These are phyloP conservation scores for Fragosphaeria purpurea DNA, from an alignment of 2,329 filamentous ascomycete species.

Conservation along the genomic window DNA sequence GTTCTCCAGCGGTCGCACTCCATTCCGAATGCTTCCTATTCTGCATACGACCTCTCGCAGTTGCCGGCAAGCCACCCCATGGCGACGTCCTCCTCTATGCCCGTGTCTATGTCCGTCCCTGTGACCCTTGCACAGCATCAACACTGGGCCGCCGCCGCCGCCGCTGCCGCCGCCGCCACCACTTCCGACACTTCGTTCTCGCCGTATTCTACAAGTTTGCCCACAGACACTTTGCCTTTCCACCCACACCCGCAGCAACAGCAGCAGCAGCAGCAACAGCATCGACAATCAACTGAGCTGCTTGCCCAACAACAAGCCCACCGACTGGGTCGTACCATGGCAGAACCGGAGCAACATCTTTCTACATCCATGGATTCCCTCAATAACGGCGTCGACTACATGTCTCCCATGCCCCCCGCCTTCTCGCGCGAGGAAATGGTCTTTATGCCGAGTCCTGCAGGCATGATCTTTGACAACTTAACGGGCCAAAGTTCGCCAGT, in stretches of 20 bases:
- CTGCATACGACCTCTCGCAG: slow-evolving; percentile 32
- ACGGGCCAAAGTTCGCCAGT: slow-evolving; percentile 41
- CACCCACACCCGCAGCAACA: slow-evolving; percentile 1
- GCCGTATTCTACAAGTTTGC: slow-evolving; percentile 8
- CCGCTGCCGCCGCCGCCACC: not conserved
- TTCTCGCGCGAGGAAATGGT: slow-evolving; percentile 45
- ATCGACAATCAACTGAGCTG: slow-evolving; percentile 1
- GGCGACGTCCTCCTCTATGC: slow-evolving; percentile 1
- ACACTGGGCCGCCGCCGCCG: slow-evolving; percentile 6
- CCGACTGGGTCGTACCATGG: slow-evolving; percentile 17
- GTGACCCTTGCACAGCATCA: slow-evolving; percentile 5
- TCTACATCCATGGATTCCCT: slow-evolving; percentile 49
- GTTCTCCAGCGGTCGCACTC: slow-evolving; percentile 30
- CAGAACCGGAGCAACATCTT: slow-evolving; percentile 29
- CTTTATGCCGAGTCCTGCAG: slow-evolving; percentile 44
- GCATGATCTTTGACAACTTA: slow-evolving; percentile 46
- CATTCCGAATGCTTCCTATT: slow-evolving; percentile 32
- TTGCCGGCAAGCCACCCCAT: slow-evolving; percentile 18
- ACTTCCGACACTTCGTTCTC: slow-evolving; percentile 1
- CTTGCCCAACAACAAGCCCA: slow-evolving; percentile 19
- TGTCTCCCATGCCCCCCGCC: slow-evolving; percentile 45
- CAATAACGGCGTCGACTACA: slow-evolving; percentile 48
- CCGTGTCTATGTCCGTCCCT: slow-evolving; percentile 6
- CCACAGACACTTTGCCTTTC: slow-evolving; percentile 3
- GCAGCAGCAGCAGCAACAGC: slow-evolving; percentile 1